Base-by-base conservation (phyloP, 1,139 yeast genomes). In the Zygosaccharomyces sapae region DNA sequence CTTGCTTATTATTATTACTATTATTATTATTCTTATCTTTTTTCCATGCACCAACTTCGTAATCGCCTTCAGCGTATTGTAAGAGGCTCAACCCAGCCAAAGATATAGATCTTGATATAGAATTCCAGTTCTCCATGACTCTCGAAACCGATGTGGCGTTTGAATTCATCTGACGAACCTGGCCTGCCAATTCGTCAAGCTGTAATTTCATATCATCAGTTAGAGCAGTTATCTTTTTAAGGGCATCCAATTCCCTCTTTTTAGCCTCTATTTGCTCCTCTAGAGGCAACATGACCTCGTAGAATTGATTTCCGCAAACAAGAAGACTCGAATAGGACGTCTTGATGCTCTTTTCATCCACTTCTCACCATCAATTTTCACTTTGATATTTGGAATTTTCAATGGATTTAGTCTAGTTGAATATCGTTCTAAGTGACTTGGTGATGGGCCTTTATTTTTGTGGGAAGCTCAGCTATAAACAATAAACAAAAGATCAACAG, bases 61-160 rank as follows among this genome's bases (percentile, higher is more conserved):
- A 63, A 38, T 63, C 66, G 19, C 59, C 55, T 33, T 63, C 66
- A 1, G 61, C 52, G 43, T 63, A 65, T 37, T 63, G 64, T 20
- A 63, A 47, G 19, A 65, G 44, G 24, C 66, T 59, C 20, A 65
- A 43, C 25, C 66, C 59, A 4, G 68, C 67, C 31, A 61, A 64
- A 2, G 67, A 61, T 16, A 65, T 58, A 16, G 65, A 61, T 31
- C 57, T 54, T 20, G 59, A 51, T 5, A 65, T 58, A 1, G 64
- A 56, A 38, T 62, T 59, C 68, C 68, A 65, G 34, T 62, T 59
- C n/a, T 49, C 43, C 60, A 62, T 55, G 1, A 65, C 57, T 13
- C 56, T 50, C 3, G 59, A 53, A 5, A 63, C 66, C 9, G 52
- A 45, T 13, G 48, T 56, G 1, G 64, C 65, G 41, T 62, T 62